A percentile compares a stretch with the other conserved stretches of the same genome.
phyloP scores from a whole-genome alignment of 768 basidiomycete species.

The Mycena rebaudengoi region DNA sequence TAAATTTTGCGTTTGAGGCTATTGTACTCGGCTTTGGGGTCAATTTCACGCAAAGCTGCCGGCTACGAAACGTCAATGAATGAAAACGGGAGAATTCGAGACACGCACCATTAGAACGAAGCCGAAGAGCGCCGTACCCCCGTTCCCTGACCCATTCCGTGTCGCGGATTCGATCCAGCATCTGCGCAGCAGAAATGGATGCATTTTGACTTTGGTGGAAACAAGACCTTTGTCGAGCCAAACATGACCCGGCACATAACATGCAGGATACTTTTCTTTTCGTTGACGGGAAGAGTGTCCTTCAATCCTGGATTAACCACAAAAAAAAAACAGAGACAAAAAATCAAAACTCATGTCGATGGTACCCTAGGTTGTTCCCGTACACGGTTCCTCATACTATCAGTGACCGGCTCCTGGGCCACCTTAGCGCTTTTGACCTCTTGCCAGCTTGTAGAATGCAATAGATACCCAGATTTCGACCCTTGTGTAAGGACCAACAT shows the following conservation, averaged over 20 bases:
- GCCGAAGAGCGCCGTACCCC: conserved; percentile 18
- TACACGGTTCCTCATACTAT: conserved; percentile 21
- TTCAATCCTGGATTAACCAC: too few relatives aligned
- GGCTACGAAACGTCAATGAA: too few relatives aligned
- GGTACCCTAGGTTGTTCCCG: conserved; percentile 21
- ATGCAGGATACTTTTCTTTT: not conserved
- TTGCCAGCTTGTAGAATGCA: too few relatives aligned
- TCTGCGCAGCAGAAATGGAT: conserved; percentile 23
- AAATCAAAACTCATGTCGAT: conserved; percentile 5
- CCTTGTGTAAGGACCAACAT: too few relatives aligned
- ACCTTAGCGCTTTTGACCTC: too few relatives aligned
- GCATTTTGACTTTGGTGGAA: conserved; percentile 18
- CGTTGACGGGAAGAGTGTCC: too few relatives aligned
- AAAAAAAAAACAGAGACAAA: not conserved
- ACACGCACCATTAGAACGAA: conserved; percentile 22
- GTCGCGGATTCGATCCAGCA: conserved; percentile 22
- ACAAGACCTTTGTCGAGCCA: conserved; percentile 29
- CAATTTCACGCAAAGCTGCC: too few relatives aligned
- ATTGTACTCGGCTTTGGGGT: too few relatives aligned
- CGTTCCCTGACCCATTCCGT: conserved; percentile 30
- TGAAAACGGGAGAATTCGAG: too few relatives aligned
- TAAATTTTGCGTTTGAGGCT: too few relatives aligned
- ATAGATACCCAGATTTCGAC: too few relatives aligned
- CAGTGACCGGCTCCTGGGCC: too few relatives aligned
- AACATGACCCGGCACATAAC: conserved; percentile 14